Base-by-base conservation (phyloP, 305 asterid genomes). In the Plantago coronopus region DNA sequence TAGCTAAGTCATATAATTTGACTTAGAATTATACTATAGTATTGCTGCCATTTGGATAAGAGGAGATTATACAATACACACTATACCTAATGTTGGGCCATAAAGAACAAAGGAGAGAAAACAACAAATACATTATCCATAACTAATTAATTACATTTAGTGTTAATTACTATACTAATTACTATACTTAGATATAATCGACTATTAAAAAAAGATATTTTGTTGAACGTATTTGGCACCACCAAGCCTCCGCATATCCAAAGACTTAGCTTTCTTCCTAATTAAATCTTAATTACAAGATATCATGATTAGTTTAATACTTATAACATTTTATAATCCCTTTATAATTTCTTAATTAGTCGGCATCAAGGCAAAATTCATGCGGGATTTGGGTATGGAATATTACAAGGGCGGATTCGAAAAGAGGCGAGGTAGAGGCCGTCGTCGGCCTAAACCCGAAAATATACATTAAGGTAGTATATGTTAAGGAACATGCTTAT, bases 181-280 rank as follows among this genome's bases (percentile, higher is more conserved):
- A 5, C 7, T 66, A n/a, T 44, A 61, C 75, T 48, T 69, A 7
- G 78, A 69, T 69, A 63, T 59, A 66, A 59, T 72, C 78, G 75
- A 61, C 72, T 21, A 6, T 34, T 7, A 0, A 34, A 34, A 34
- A 6, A 6, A 55, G 18, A 57, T 29, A 18, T 54, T 20, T 23
- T 7, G 0, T 13, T 43, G 19, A 21, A 25, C 14, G 17, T 48
- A 49, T 34, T 18, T 47, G 48, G 16, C 38, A 65, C 63, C 62
- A 62, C 69, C 65, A 62, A 45, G 61, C 67, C 54, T 62, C 78
- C 73, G 68, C 81, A 72, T 65, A 29, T 55, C 69, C 64, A 54
- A 62, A 47, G 51, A 65, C 68, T 67, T 54, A 50, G 68, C 56
- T 31, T 38, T 57, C 18, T 43, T 14, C 14, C 8, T 31, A 23